Base-by-base conservation (phyloP, 192 early-diverging fungal genomes). In the Cetraspora pellucida region DNA sequence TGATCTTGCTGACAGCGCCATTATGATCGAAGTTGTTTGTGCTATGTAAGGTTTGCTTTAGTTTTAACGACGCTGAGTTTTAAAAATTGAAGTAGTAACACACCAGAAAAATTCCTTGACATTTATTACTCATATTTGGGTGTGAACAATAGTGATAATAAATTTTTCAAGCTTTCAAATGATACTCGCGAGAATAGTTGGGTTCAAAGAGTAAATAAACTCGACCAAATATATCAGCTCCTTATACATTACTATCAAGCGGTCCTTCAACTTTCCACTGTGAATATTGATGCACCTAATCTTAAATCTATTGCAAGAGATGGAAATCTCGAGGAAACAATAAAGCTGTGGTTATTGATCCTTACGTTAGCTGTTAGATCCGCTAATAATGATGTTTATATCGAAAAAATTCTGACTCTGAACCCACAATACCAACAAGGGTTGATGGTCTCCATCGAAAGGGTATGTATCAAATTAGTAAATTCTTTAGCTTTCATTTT, bases 391-490 rank as follows among this genome's bases (percentile, higher is more conserved):
- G 89, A 94, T 75, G 78, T 81, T 14, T 95, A 94, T 77, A 94
- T 99, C 74, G 86, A 86, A 77, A 91, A 89, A 79, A 96, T 98
- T 79, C 94, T 95, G 86, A 81, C 79, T 17, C 80, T 98, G 44
- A 83, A 81, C 44, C 86, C 88, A 74, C 84, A 86, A 16, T 86
- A 85, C 31, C 97, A 99, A 82, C 90, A 91, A 81, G 86, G 88
- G 7, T 79, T 99, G 72, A 99, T 99, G 97, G 83, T 95, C 4
- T 89, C 90, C 10, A 94, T 99, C 70, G 97, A 98, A 81, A 84
- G 86, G 79, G 93, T 94, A 82, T 44, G 80, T 52, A 3, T 43
- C 30, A 28, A 28, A 54, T 31, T 28, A 70, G 9, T 60, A 70
- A n/a, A 54, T 60, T 30, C 44, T 46, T 72, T 69, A 61, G 21